Evolutionary conservation across 768 basidiomycete genomes (phyloP).

Genomic region (Agrocybe praecox): DNA sequence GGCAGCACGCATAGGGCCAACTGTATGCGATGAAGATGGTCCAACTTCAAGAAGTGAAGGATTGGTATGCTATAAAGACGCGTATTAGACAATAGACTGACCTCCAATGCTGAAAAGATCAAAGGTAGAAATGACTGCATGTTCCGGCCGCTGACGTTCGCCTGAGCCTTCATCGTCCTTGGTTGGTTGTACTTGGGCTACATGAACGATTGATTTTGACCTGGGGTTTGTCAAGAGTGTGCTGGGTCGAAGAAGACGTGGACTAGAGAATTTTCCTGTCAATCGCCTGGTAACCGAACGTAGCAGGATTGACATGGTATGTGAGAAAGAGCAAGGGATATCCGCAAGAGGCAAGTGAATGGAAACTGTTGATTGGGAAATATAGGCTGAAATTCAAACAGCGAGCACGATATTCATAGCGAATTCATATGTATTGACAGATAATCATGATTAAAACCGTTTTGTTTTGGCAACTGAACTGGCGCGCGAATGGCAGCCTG

Average conservation of each 20-base stretch:
- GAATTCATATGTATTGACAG: no score
- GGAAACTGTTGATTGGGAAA: background rate
- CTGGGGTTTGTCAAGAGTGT: background rate
- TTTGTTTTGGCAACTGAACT: background rate
- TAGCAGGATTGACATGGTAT: no score
- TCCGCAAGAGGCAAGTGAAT: conserved; percentile 1
- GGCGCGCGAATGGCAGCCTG: background rate
- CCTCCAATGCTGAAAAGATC: conserved; percentile 93
- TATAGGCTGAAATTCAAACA: no score
- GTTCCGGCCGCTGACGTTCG: conserved; percentile 53
- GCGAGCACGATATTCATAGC: background rate
- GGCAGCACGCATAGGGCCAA: conserved; percentile 81
- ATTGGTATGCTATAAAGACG: background rate
- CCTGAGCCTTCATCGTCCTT: conserved; percentile 4
- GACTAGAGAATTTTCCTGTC: no score
- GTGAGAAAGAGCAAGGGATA: background rate
- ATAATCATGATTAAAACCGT: background rate
- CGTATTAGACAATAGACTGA: conserved; percentile 30
- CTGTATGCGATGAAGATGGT: conserved; percentile 54
- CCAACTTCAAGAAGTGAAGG: conserved; percentile 36
- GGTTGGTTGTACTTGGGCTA: background rate
- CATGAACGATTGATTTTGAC: background rate
- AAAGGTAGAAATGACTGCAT: conserved; percentile 93
- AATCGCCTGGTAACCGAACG: no score
- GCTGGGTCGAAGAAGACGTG: no score